A percentile compares a stretch with the other conserved stretches of the same genome.
Evolutionary conservation across 805 yeast genomes (phyloP).

Genomic region (Candida berthetii): DNA sequence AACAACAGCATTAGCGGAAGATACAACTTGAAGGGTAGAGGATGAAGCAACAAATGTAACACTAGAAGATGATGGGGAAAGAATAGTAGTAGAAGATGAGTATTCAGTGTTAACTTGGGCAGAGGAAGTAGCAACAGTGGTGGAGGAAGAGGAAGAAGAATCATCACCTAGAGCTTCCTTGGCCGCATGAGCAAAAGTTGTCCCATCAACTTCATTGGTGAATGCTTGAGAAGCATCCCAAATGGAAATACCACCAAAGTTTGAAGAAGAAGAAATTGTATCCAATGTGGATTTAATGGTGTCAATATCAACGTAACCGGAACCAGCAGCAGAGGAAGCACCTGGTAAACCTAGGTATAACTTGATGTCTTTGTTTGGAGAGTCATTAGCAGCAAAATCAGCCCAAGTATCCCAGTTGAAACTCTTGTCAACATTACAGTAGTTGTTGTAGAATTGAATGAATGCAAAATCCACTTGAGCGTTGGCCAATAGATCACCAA

Average conservation of each 20-base stretch:
- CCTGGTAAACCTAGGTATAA: constrained; percentile 76
- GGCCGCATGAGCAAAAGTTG: constrained; percentile 35
- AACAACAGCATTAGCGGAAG: too few relatives aligned
- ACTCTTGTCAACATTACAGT: constrained; percentile 46
- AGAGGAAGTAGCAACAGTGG: not conserved
- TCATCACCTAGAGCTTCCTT: constrained; percentile 29
- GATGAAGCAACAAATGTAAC: constrained; percentile 5
- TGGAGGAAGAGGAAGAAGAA: not conserved
- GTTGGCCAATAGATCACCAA: constrained; percentile 50
- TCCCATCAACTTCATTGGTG: constrained; percentile 38
- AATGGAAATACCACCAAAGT: constrained; percentile 82
- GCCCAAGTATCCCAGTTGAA: constrained; percentile 79
- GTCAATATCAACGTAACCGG: constrained; percentile 48
- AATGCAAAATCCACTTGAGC: constrained; percentile 75
- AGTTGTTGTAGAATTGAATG: constrained; percentile 86
- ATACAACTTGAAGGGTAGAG: not conserved
- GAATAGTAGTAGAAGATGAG: constrained; percentile 1
- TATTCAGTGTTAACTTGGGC: not conserved
- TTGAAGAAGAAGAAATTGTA: constrained; percentile 62
- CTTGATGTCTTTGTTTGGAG: constrained; percentile 67
- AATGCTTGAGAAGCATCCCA: constrained; percentile 89
- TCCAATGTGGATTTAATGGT: constrained; percentile 44
- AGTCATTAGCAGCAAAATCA: constrained; percentile 44
- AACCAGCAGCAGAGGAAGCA: constrained; percentile 46
- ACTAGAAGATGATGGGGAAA: constrained; percentile 3